Conservation (phyloP, 2,329 filamentous ascomycete genomes). For the Ophiostoma ips region DNA sequence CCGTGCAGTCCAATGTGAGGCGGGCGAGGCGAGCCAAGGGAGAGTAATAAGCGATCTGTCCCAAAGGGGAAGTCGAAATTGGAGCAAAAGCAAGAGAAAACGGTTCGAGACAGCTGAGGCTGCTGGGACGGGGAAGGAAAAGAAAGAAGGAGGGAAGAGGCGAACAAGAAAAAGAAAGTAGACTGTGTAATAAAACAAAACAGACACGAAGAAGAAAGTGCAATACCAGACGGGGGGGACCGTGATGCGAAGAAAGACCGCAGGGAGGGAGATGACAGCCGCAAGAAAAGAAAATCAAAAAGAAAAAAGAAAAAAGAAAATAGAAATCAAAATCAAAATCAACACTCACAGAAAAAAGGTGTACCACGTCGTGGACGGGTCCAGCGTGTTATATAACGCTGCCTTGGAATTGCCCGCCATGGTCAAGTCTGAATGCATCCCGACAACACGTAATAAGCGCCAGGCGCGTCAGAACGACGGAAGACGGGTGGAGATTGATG, state of each 20-base stretch:
- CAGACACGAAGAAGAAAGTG: neutral
- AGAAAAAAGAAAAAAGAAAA: neutral
- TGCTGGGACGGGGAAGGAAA: neutral
- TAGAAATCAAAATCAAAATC: neutral
- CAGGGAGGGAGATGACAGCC: neutral
- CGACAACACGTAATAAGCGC: neutral
- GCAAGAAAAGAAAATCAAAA: neutral
- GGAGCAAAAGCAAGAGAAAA: neutral
- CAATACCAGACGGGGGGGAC: no score
- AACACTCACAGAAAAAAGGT: neutral
- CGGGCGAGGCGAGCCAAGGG: neutral
- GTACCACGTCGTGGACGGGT: neutral
- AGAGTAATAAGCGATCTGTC: neutral
- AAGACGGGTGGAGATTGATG: neutral
- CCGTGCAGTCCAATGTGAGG: no score
- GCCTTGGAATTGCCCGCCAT: no score
- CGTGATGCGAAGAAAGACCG: neutral
- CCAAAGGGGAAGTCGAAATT: conserved; percentile 12
- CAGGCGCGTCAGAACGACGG: neutral
- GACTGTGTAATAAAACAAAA: neutral
- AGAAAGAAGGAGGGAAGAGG: neutral
- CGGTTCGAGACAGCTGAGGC: neutral
- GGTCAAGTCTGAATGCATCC: no score
- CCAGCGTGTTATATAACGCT: neutral
- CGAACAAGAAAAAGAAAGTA: neutral